A percentile compares a stretch with the other conserved stretches of the same genome.
phyloP scores from a whole-genome alignment of 164 flowering plant species.

The Berberis vulgaris region DNA sequence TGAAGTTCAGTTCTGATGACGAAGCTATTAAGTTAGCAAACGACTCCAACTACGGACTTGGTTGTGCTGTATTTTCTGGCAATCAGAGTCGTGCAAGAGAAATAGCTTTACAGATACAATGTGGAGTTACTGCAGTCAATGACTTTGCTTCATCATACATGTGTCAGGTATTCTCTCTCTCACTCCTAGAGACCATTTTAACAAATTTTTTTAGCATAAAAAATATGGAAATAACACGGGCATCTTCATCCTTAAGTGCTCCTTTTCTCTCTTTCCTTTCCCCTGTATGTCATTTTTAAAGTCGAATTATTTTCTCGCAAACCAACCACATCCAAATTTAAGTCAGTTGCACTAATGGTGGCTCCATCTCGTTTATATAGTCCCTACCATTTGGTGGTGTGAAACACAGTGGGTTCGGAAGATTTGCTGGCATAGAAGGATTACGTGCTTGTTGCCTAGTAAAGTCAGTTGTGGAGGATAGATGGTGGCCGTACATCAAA shows the following conservation, averaged over 20 bases:
- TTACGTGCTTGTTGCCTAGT: slow-evolving; percentile 92
- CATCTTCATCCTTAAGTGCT: no score
- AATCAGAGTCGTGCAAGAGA: slow-evolving; percentile 63
- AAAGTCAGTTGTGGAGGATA: slow-evolving; percentile 89
- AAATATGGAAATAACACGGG: no score
- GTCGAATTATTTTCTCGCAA: not conserved
- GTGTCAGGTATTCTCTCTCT: slow-evolving; percentile 69
- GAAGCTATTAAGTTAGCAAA: slow-evolving; percentile 81
- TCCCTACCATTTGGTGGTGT: slow-evolving; percentile 98
- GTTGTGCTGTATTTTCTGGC: slow-evolving; percentile 97
- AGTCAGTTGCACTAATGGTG: slow-evolving; percentile 1
- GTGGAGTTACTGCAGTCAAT: slow-evolving; percentile 90
- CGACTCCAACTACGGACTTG: slow-evolving; percentile 84
- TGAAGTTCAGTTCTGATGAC: slow-evolving; percentile 84
- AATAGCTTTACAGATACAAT: slow-evolving; percentile 75
- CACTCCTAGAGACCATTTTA: not conserved
- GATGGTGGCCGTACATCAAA: slow-evolving; percentile 92
- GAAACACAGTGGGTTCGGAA: slow-evolving; percentile 91
- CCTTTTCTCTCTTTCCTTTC: no score
- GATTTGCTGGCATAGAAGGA: slow-evolving; percentile 96
- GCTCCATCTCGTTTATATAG: slow-evolving; percentile 27
- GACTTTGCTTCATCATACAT: slow-evolving; percentile 90
- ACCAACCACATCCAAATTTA: not conserved
- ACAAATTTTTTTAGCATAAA: not conserved
- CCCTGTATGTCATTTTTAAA: not conserved